Percentiles rank a stretch among this genome's conserved stretches.
These are phyloP conservation scores for Saccharomyces hybrid DNA, from an alignment of 1,139 yeast genomes.

Conservation along the genomic window DNA sequence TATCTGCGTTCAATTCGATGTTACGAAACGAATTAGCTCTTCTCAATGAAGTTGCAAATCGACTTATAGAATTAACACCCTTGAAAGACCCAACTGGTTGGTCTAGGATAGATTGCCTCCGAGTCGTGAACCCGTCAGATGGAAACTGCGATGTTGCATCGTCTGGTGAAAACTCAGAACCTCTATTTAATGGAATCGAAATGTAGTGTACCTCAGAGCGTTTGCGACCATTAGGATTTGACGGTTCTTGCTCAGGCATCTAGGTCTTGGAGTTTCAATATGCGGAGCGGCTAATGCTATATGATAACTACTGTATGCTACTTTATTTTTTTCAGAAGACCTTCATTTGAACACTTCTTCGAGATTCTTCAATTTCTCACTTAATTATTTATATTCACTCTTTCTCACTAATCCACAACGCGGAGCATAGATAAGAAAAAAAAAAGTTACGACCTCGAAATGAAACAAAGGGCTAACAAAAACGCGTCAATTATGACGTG, in stretches of 20 bases:
- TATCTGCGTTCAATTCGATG: slow-evolving; percentile 40
- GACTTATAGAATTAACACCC: slow-evolving; percentile 62
- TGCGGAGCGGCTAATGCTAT: neutral
- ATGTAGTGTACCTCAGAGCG: slow-evolving; percentile 27
- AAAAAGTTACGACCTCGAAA: no score
- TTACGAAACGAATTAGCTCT: slow-evolving; percentile 69
- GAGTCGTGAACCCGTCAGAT: slow-evolving; percentile 9
- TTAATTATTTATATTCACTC: no score
- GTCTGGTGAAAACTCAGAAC: slow-evolving; percentile 9
- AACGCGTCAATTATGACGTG: no score
- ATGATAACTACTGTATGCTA: neutral
- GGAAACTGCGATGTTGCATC: slow-evolving; percentile 10
- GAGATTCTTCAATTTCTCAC: no score
- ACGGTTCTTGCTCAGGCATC: slow-evolving; percentile 1
- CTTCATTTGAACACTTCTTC: no score
- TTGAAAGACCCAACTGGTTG: slow-evolving; percentile 38
- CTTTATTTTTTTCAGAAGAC: no score
- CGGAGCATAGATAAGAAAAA: no score
- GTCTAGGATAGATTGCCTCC: slow-evolving; percentile 31
- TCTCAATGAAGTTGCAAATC: slow-evolving; percentile 71
- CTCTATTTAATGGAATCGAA: slow-evolving; percentile 29
- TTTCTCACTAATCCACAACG: no score
- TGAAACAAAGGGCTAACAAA: no score
- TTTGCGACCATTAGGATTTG: slow-evolving; percentile 2
- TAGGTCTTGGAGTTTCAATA: neutral